A percentile compares a stretch with the other conserved stretches of the same genome.
These are phyloP conservation scores for Suhomyces atakaporum DNA, from an alignment of 1,139 yeast genomes.

Conservation along the genomic window DNA sequence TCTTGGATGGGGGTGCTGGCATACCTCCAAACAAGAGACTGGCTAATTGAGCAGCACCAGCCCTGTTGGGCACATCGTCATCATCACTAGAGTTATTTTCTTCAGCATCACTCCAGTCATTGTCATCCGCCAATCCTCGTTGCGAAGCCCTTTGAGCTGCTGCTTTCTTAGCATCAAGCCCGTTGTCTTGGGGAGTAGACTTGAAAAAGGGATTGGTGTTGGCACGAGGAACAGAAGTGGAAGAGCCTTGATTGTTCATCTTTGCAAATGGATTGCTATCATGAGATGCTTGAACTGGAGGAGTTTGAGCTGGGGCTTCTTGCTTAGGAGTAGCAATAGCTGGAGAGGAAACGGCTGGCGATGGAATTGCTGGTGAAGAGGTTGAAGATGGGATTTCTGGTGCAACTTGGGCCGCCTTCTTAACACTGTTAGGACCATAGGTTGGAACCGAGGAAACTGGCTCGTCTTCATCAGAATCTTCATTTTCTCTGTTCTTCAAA, in stretches of 20 bases:
- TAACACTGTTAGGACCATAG: slow-evolving; percentile 26
- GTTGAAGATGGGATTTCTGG: background rate
- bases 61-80: slow-evolving; percentile 45
- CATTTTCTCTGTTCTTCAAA: slow-evolving; percentile 39
- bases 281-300: slow-evolving; percentile 20
- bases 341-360: background rate
- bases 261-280: slow-evolving; percentile 46
- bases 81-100: slow-evolving; percentile 55
- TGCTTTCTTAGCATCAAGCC: slow-evolving; percentile 55
- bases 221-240: slow-evolving; percentile 18
- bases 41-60: slow-evolving; percentile 65
- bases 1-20: slow-evolving; percentile 43
- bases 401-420: no score
- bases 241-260: slow-evolving; percentile 13
- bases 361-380: background rate
- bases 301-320: slow-evolving; percentile 1
- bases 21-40: slow-evolving; percentile 64
- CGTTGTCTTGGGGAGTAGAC: slow-evolving; percentile 32
- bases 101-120: slow-evolving; percentile 66
- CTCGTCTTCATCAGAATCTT: slow-evolving; percentile 40
- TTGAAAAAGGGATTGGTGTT: slow-evolving; percentile 54
- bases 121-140: slow-evolving; percentile 53
- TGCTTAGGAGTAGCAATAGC: background rate
- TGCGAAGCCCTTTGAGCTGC: slow-evolving; percentile 67
- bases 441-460: slow-evolving; percentile 33